Evolutionary conservation across 805 yeast species (phyloP).

Genomic region (Dipodascopsis uninucleata): DNA sequence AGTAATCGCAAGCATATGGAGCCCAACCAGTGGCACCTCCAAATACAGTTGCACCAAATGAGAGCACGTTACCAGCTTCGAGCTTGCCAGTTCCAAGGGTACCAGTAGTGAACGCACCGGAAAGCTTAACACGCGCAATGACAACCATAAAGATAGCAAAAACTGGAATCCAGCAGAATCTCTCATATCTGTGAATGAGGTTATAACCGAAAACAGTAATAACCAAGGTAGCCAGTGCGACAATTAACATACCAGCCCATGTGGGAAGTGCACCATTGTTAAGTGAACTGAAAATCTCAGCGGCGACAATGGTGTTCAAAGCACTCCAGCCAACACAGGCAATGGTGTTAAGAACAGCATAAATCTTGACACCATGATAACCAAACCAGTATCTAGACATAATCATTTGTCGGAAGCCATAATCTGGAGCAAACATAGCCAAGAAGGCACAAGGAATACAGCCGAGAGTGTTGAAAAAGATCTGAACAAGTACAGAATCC

Average conservation of each 20-base stretch:
- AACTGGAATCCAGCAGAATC: conserved; percentile 84
- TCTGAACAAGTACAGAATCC: conserved; percentile 58
- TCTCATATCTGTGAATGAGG: conserved; percentile 75
- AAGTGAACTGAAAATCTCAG: conserved; percentile 73
- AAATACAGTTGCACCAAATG: conserved; percentile 76
- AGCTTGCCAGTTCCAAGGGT: conserved; percentile 52
- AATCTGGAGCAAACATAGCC: conserved; percentile 74
- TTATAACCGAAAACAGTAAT: conserved; percentile 81
- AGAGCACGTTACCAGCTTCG: conserved; percentile 69
- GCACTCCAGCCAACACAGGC: conserved; percentile 97
- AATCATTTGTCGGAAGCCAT: conserved; percentile 85
- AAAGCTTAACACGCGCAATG: conserved; percentile 66
- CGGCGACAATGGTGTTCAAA: conserved; percentile 82
- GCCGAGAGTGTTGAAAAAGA: conserved; percentile 72
- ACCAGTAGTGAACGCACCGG: conserved; percentile 59
- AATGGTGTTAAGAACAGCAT: conserved; percentile 68
- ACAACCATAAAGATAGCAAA: conserved; percentile 60
- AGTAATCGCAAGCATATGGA: conserved; percentile 85
- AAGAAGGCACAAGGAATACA: conserved; percentile 73
- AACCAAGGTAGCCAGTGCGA: conserved; percentile 60
- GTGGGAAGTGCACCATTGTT: conserved; percentile 67
- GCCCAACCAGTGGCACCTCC: conserved; percentile 96
- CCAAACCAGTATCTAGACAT: conserved; percentile 75
- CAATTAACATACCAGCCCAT: conserved; percentile 81
- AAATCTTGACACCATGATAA: conserved; percentile 58